These are phyloP conservation scores for Amylostereum chailletii DNA, from an alignment of 1,284 basidiomycete species.

Conservation along the genomic window DNA sequence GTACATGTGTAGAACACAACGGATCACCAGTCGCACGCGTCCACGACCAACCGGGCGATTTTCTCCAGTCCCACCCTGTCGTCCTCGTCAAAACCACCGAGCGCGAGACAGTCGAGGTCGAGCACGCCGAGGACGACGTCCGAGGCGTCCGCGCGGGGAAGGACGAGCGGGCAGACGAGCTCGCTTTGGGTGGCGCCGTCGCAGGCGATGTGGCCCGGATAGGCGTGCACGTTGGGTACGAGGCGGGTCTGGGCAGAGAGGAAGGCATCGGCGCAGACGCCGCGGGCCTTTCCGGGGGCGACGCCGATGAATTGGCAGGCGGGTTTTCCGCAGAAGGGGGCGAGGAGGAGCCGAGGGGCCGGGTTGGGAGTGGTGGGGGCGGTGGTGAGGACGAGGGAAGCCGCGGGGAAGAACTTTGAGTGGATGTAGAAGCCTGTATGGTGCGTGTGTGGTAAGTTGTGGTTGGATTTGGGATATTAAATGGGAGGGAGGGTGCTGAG, in stretches of 20 bases:
- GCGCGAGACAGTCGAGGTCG: constrained; percentile 74
- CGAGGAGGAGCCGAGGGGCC: constrained; percentile 46
- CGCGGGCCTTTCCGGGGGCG: constrained; percentile 45
- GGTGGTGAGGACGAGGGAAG: not conserved
- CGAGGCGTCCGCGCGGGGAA: constrained; percentile 19
- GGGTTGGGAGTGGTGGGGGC: not conserved
- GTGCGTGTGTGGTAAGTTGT: constrained; percentile 1
- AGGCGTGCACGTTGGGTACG: constrained; percentile 66
- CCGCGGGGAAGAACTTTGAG: constrained; percentile 48
- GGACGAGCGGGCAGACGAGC: constrained; percentile 71
- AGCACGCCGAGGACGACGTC: constrained; percentile 62
- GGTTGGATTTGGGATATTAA: not conserved
- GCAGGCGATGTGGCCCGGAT: constrained; percentile 87
- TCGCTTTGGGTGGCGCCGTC: constrained; percentile 83
- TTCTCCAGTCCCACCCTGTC: constrained; percentile 67
- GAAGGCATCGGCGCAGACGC: constrained; percentile 80
- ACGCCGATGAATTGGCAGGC: constrained; percentile 78
- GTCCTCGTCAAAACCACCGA: constrained; percentile 66
- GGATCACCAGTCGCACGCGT: constrained; percentile 47
- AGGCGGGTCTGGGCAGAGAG: constrained; percentile 45
- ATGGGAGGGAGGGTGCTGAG: not conserved
- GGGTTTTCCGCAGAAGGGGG: constrained; percentile 83
- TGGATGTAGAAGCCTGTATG: constrained; percentile 74
- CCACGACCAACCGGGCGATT: constrained; percentile 55
- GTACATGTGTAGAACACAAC: not conserved